These are phyloP conservation scores for Boletus smithii DNA, from an alignment of 1,284 basidiomycete genomes.

Conservation along the genomic window DNA sequence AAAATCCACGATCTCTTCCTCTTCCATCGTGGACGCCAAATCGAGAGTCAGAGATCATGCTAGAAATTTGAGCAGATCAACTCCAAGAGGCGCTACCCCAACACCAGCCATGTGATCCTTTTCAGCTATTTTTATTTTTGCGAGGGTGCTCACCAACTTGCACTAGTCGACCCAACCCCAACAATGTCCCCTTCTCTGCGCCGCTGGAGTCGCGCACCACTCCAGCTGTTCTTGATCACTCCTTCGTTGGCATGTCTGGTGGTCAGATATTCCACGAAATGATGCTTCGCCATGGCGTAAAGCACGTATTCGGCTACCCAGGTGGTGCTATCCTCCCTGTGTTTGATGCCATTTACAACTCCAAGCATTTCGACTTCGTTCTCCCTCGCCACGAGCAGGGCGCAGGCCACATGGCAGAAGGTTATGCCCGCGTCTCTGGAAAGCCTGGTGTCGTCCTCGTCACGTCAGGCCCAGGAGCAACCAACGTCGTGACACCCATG, in stretches of 20 bases:
- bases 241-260: constrained; percentile 92
- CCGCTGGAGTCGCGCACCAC: constrained; percentile 47
- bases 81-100: constrained; percentile 53
- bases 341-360: constrained; percentile 98
- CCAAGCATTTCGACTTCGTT: constrained; percentile 92
- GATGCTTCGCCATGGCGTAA: constrained; percentile 97
- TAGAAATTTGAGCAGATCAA: constrained; percentile 65
- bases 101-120: constrained; percentile 52
- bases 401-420: constrained; percentile 98
- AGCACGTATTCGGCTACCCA: constrained; percentile 97
- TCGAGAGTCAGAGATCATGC: constrained; percentile 69
- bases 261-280: constrained; percentile 99
- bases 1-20: constrained; percentile 48
- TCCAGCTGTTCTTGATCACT: constrained; percentile 57
- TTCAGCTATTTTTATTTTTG: constrained; percentile 6
- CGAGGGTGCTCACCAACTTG: constrained; percentile 8
- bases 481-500: constrained; percentile 97
- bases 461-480: constrained; percentile 96
- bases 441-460: constrained; percentile 98
- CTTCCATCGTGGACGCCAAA: constrained; percentile 65
- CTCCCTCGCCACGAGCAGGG: constrained; percentile 97
- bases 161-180: constrained; percentile 61
- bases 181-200: constrained; percentile 44
- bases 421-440: constrained; percentile 95
- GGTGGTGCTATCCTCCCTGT: constrained; percentile 98